Conservation (phyloP, 2,329 filamentous ascomycete genomes). For the Sporothrix curviconia region DNA sequence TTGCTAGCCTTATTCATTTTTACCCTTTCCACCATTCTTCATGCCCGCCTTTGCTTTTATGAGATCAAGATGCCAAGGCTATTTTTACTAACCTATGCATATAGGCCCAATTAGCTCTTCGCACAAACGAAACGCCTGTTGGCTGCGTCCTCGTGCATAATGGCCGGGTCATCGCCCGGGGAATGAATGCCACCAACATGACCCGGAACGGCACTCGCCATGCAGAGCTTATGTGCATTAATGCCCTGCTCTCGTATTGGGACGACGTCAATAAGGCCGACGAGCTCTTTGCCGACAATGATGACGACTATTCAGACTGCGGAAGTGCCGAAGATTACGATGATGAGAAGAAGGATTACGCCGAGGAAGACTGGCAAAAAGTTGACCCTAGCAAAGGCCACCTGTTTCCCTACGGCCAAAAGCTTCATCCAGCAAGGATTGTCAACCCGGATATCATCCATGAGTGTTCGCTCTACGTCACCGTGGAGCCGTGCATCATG, state of each 20-base stretch:
- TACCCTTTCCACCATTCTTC: background rate
- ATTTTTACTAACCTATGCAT: too few relatives aligned
- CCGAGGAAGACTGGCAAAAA: constrained; percentile 42
- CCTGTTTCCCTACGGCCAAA: constrained; percentile 56
- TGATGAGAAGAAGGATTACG: constrained; percentile 22
- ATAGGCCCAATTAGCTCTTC: constrained; percentile 80
- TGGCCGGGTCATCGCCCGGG: constrained; percentile 71
- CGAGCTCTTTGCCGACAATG: constrained; percentile 20
- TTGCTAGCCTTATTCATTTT: too few relatives aligned
- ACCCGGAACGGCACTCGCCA: constrained; percentile 88
- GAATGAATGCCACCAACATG: constrained; percentile 95
- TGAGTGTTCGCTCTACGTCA: constrained; percentile 81
- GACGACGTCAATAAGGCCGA: constrained; percentile 26
- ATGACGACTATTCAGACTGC: constrained; percentile 36
- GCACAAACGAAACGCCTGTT: constrained; percentile 86
- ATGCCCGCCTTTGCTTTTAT: background rate
- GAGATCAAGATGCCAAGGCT: too few relatives aligned
- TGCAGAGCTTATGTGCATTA: constrained; percentile 87
- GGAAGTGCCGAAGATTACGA: constrained; percentile 26
- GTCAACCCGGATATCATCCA: constrained; percentile 63
- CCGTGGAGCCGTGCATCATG: constrained; percentile 98
- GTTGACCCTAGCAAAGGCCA: constrained; percentile 50
- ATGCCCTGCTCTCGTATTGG: constrained; percentile 44
- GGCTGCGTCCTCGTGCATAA: constrained; percentile 88
- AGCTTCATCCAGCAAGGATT: constrained; percentile 46